Evolutionary conservation across 495 filamentous ascomycete genomes (phyloP).

Genomic region (Aspergillus nanangensis): DNA sequence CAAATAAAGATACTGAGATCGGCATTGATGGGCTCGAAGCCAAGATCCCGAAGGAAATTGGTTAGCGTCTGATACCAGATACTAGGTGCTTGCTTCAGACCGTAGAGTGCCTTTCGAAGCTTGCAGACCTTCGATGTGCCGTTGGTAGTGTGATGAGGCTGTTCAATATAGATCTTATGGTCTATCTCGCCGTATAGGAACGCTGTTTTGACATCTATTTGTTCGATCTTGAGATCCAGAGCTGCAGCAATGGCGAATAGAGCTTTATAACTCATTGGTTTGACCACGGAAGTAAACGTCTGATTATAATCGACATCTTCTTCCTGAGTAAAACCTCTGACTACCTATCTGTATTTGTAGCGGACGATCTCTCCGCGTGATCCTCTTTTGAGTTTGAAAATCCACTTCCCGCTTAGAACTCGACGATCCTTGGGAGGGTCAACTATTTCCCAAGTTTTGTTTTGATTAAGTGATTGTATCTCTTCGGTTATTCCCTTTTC

Average conservation of each 20-base stretch:
- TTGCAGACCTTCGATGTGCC: slow-evolving; percentile 15
- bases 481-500: not conserved
- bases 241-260: slow-evolving; percentile 20
- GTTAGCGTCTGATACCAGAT: slow-evolving; percentile 31
- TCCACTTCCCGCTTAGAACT: not conserved
- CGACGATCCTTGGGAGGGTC: not conserved
- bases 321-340: not conserved
- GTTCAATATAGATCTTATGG: slow-evolving; percentile 25
- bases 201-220: slow-evolving; percentile 28
- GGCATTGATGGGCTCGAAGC: slow-evolving; percentile 12
- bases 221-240: slow-evolving; percentile 22
- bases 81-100: slow-evolving; percentile 34
- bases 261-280: not conserved
- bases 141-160: slow-evolving; percentile 15
- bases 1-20: not conserved
- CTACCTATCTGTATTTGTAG: not conserved
- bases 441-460: not conserved
- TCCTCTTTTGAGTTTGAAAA: not conserved
- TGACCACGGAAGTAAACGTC: not conserved
- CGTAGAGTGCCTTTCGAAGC: slow-evolving; percentile 18
- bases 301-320: not conserved
- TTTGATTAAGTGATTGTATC: not conserved
- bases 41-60: slow-evolving; percentile 22
- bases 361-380: not conserved
- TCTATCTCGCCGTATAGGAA: slow-evolving; percentile 27